Base-by-base conservation (phyloP, 768 basidiomycete genomes). In the Tricholoma flavovirens region DNA sequence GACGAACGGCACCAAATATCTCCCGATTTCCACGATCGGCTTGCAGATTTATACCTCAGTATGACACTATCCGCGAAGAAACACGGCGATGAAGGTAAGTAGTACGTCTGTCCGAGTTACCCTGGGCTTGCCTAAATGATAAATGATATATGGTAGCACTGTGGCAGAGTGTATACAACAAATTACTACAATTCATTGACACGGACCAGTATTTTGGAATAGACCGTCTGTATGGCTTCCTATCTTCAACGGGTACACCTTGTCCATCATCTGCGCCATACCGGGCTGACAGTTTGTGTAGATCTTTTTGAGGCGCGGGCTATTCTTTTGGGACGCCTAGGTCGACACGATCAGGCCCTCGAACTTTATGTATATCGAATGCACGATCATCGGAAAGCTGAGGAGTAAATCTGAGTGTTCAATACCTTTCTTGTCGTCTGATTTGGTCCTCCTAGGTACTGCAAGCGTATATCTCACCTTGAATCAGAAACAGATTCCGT, bases 261-360 rank as follows among this genome's bases (percentile, higher is more conserved):
- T 21, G 15, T 49, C 6, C 35, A 24, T 30, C 14, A 36, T 7
- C 22, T 54, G 17, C 38, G 26, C 9, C 21, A 55, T 32, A 36
- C 26, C 6, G 45, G 38, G 42, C 8, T 43, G 24, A 17, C 53
- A 51, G 11, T 50, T 30, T 15, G 29, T 48, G 6, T 62, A 94
- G 93, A 93, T 63, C 76, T 97, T 36, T 93, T 83, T 57, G 93
- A 98, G 69, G 93, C 91, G 14, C 85, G 93, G 40, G 97, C 97
- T 0, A 86, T 98, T 56, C 78, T 99, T 6, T 75, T 98, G 9
- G 97, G 97, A 9, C 81, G 89, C 45, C 77, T 98, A 58, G 93
- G 90, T 1, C 84, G 91, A 53, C 96, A 98, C 59, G 93, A 97
- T 59, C 91, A 87, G 58, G 94, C 96, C 0, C 80, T 98, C n/a